Evolutionary conservation across 768 basidiomycete genomes (phyloP).

Genomic region (Megacollybia marginata): DNA sequence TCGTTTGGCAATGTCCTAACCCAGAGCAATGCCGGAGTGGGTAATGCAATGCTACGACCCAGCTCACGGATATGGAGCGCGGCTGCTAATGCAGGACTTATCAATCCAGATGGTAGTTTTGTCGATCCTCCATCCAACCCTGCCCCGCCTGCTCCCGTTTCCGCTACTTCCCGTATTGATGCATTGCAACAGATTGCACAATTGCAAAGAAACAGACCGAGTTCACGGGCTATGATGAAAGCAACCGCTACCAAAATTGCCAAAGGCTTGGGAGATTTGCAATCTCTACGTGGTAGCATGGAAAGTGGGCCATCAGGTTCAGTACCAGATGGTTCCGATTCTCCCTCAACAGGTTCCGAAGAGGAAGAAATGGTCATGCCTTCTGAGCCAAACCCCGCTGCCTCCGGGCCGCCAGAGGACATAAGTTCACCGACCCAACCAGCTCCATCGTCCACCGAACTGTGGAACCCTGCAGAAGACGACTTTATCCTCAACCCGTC

Average conservation of each 20-base stretch:
- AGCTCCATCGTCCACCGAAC: too few species aligned
- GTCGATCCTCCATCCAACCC: constrained; percentile 1
- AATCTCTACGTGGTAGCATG: neutral
- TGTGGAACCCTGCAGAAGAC: too few species aligned
- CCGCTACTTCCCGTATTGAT: constrained; percentile 1
- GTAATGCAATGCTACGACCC: neutral
- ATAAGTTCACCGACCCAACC: neutral
- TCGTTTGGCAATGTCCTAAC: constrained; percentile 14
- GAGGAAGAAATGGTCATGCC: constrained; percentile 19
- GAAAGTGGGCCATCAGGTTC: neutral
- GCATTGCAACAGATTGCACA: constrained; percentile 3
- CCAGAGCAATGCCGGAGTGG: constrained; percentile 13
- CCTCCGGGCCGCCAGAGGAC: neutral
- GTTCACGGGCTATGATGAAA: neutral
- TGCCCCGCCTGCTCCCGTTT: constrained; percentile 1
- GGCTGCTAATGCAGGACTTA: constrained; percentile 7
- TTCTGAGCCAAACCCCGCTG: neutral
- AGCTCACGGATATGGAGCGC: constrained; percentile 8
- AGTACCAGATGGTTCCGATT: neutral
- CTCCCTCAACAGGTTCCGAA: neutral
- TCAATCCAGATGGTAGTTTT: constrained; percentile 10
- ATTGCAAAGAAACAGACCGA: constrained; percentile 5
- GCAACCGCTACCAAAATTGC: neutral
- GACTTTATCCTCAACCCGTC: constrained; percentile 19
- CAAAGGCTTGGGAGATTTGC: neutral